phyloP scores from a whole-genome alignment of 2,329 filamentous ascomycete genomes.

The Monosporascus ibericus region DNA sequence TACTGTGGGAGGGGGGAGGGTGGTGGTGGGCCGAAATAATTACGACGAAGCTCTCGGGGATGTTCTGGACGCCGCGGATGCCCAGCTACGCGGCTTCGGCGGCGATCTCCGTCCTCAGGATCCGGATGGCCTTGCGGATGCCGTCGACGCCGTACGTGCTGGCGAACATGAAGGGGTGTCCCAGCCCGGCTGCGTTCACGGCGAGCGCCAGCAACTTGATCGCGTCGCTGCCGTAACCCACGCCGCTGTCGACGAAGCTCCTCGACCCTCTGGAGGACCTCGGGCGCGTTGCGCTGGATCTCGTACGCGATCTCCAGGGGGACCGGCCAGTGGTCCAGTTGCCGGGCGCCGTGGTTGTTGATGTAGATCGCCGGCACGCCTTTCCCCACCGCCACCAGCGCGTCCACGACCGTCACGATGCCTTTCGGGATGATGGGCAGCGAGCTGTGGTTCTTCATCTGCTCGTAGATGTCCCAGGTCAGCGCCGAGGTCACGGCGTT shows the following conservation, averaged over 20 bases:
- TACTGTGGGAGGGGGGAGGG: background rate
- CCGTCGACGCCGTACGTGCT: background rate
- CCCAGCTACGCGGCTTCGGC: background rate
- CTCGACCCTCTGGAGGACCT: conserved; percentile 27
- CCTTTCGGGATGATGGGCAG: conserved; percentile 8
- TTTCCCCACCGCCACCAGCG: conserved; percentile 1
- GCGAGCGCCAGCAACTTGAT: conserved; percentile 34
- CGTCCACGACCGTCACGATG: conserved; percentile 6
- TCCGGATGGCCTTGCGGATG: background rate
- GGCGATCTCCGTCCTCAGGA: background rate
- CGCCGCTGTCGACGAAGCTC: conserved; percentile 33
- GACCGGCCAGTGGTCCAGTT: conserved; percentile 31
- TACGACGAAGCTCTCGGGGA: background rate
- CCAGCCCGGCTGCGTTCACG: conserved; percentile 36
- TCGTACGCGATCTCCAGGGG: conserved; percentile 27
- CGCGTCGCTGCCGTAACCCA: conserved; percentile 32
- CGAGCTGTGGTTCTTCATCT: background rate
- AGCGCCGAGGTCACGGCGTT: conserved; percentile 6
- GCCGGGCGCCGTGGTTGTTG: conserved; percentile 36
- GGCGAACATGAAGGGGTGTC: conserved; percentile 19
- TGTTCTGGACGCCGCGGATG: background rate
- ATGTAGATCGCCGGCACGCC: conserved; percentile 26
- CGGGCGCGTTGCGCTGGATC: conserved; percentile 29
- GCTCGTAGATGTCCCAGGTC: background rate
- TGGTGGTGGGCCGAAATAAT: no score